phyloP scores from a whole-genome alignment of 2,329 filamentous ascomycete genomes.

The Coleophoma cylindrospora region DNA sequence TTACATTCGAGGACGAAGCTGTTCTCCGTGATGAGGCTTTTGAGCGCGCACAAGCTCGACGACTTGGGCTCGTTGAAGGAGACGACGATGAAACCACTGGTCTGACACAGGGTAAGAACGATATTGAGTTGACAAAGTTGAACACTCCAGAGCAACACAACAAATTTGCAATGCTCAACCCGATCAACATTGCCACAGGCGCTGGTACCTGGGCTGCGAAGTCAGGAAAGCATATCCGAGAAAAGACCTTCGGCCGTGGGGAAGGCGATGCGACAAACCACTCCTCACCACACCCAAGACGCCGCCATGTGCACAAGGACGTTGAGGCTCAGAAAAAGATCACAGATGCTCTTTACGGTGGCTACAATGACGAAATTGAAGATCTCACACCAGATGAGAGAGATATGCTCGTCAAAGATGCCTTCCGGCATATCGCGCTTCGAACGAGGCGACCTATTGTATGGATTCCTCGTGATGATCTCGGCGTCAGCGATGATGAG shows the following conservation, averaged over 20 bases:
- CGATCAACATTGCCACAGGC: constrained; percentile 19
- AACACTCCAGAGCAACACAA: constrained; percentile 21
- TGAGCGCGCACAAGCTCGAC: constrained; percentile 67
- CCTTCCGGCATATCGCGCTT: constrained; percentile 86
- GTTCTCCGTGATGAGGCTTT: constrained; percentile 88
- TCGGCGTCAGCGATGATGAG: constrained; percentile 91
- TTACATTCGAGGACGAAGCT: constrained; percentile 93
- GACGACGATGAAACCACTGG: constrained; percentile 34
- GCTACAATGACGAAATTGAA: constrained; percentile 88
- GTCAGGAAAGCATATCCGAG: constrained; percentile 23
- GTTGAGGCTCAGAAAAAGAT: constrained; percentile 67
- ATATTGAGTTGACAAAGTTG: constrained; percentile 43
- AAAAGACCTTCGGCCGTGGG: constrained; percentile 40
- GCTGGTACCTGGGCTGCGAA: constrained; percentile 21
- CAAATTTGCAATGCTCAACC: constrained; percentile 21
- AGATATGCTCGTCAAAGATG: constrained; percentile 77
- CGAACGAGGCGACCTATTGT: constrained; percentile 80
- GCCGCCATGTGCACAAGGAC: constrained; percentile 49
- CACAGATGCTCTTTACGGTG: constrained; percentile 78
- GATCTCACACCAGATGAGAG: constrained; percentile 88
- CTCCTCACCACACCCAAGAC: constrained; percentile 4
- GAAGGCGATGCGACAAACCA: constrained; percentile 32
- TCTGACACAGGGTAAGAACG: constrained; percentile 15
- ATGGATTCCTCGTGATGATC: constrained; percentile 88
- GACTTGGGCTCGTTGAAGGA: constrained; percentile 57